Evolutionary conservation across 768 basidiomycete genomes (phyloP).

Genomic region (Infundibulicybe gibba): DNA sequence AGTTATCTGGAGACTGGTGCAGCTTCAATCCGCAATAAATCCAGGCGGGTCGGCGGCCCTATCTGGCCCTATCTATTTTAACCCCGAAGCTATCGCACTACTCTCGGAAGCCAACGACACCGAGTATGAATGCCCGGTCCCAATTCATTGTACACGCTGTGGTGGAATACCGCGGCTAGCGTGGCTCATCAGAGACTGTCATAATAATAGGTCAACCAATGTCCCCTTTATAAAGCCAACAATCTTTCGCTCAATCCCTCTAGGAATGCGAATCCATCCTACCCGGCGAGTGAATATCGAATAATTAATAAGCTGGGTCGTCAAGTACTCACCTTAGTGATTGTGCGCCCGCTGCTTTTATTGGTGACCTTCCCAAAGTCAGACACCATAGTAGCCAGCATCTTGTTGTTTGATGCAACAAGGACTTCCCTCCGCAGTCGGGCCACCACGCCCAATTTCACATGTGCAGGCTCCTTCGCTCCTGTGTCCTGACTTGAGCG

Average conservation of each 20-base stretch:
- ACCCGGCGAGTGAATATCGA: not conserved
- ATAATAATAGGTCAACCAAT: too few species aligned
- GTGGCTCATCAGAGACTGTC: conserved; percentile 10
- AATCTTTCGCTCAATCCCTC: conserved; percentile 57
- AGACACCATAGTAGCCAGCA: conserved; percentile 59
- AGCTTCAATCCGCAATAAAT: too few species aligned
- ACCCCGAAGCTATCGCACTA: too few species aligned
- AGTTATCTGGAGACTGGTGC: too few species aligned
- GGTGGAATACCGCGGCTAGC: not conserved
- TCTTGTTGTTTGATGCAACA: conserved; percentile 46
- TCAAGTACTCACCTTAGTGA: conserved; percentile 54
- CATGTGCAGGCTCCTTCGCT: conserved; percentile 42
- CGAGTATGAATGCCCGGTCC: too few species aligned
- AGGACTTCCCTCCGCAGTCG: conserved; percentile 53
- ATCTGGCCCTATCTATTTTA: too few species aligned
- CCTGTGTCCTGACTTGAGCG: conserved; percentile 35
- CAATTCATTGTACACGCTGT: too few species aligned
- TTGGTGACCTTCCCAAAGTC: conserved; percentile 72
- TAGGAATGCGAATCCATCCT: conserved; percentile 69
- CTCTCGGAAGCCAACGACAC: too few species aligned
- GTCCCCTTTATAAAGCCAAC: conserved; percentile 25
- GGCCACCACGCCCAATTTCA: conserved; percentile 59
- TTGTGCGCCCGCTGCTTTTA: conserved; percentile 61
- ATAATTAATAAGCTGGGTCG: too few species aligned
- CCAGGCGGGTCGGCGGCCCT: too few species aligned